phyloP scores from a whole-genome alignment of 2,329 filamentous ascomycete species.

The Alternaria ethzedia region DNA sequence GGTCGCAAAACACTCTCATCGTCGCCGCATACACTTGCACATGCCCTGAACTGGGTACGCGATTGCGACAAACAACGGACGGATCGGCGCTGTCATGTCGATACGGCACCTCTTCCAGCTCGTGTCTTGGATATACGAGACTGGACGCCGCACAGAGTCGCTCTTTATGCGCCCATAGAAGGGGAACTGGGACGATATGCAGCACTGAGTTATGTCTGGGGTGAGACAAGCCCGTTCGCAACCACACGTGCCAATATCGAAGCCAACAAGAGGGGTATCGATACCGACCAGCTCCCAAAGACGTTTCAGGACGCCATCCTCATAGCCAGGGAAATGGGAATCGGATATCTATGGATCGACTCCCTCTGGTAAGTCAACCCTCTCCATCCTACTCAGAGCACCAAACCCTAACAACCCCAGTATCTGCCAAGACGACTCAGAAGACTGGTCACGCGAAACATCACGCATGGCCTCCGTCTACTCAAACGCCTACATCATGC shows the following conservation, averaged over 20 bases:
- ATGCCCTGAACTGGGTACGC: background rate
- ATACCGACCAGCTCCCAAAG: background rate
- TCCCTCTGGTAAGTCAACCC: background rate
- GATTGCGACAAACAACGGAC: background rate
- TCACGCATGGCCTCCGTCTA: background rate
- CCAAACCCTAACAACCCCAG: background rate
- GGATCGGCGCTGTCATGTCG: background rate
- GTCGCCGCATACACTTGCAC: background rate
- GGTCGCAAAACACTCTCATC: background rate
- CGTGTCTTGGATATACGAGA: background rate
- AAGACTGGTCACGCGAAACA: background rate
- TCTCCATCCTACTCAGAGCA: too few species aligned
- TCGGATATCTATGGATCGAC: background rate
- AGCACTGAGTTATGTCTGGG: background rate
- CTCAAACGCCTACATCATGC: slow-evolving; percentile 3
- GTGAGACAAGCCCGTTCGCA: background rate
- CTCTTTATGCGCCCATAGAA: background rate
- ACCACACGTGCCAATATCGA: background rate
- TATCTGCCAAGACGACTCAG: background rate
- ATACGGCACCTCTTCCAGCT: background rate
- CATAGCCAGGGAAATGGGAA: background rate
- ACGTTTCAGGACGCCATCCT: background rate
- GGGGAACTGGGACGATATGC: background rate
- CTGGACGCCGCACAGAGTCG: background rate
- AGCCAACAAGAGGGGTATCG: background rate